Base-by-base conservation (phyloP, 2,329 filamentous ascomycete species). In the Aspergillus fructus region DNA sequence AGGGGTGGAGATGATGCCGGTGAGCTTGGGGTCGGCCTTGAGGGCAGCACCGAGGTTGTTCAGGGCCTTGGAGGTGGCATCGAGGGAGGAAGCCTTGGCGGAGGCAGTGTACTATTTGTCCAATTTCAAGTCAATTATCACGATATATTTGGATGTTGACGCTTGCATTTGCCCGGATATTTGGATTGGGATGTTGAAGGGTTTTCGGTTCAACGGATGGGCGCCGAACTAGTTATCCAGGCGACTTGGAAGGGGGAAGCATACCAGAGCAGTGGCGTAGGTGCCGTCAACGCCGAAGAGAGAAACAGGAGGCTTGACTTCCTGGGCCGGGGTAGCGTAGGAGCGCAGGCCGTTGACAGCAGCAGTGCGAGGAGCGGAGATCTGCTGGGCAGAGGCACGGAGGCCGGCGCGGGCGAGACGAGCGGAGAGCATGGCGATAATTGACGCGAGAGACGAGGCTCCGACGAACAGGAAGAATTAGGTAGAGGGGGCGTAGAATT, bases 221-320 rank as follows among this genome's bases (percentile, higher is more conserved):
- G 42, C 55, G 39, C 15, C 37, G 17, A 49, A 47, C 34, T 42
- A 37, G 23, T 19, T 43, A 34, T 48, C 30, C 49, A 51, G 15
- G 45, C 49, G 30, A 24, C 37, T 13, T 24, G 34, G 42, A 50
- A 59, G 42, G 54, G 51, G 23, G 39, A 48, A 49, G 76, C 91
- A 78, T 93, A 99, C 94, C 88, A 99, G 85, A 82, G 94, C 94
- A 81, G 89, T 92, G 77, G 94, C 94, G 82, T 99, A 99, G 76
- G 93, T 97, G 79, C 94, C 94, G 80, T 97, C 94, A 74, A 99
- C 82, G 70, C 94, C 94, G 80, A 91, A 99, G 74, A 99, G 86
- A 71, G 93, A 85, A 75, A 97, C 83, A 68, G 94, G 94, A 71
- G 93, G 87, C 84, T 90, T 93, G 77, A 86, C 79, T 61, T 88